Conservation (phyloP, 306 rosid genomes). For the Betula pendula region DNA sequence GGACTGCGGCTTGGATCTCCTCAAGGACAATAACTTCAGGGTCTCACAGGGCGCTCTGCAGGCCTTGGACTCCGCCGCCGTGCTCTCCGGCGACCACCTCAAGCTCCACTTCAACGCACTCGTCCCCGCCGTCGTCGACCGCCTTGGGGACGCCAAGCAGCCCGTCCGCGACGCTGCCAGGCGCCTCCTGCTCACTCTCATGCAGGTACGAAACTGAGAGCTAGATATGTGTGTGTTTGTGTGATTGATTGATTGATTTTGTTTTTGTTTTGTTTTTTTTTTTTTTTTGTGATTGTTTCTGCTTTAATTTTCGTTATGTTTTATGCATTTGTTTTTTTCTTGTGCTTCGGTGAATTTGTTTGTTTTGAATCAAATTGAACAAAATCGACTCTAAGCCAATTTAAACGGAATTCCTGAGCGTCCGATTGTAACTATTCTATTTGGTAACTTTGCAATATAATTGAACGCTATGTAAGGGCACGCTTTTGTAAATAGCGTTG, state of each 20-base stretch:
- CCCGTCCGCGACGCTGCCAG: constrained; percentile 97
- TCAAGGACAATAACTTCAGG: constrained; percentile 89
- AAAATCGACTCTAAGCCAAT: no score
- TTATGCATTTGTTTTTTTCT: no score
- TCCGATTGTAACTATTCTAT: no score
- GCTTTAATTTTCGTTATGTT: no score
- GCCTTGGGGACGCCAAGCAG: constrained; percentile 94
- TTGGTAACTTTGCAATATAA: no score
- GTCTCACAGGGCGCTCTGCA: constrained; percentile 98
- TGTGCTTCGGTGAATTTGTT: no score
- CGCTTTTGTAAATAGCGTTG: no score
- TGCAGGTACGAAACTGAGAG: constrained; percentile 63
- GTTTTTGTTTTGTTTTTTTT: not conserved
- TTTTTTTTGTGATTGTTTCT: no score
- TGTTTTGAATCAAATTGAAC: no score
- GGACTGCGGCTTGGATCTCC: constrained; percentile 92
- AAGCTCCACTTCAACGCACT: constrained; percentile 95
- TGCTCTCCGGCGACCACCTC: constrained; percentile 91
- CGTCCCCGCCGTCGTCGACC: constrained; percentile 92
- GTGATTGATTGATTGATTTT: not conserved
- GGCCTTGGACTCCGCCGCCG: constrained; percentile 93
- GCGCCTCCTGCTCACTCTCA: constrained; percentile 87
- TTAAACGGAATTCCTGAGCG: no score
- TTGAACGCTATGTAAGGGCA: no score
- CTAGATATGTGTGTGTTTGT: not conserved